Evolutionary conservation across 768 basidiomycete genomes (phyloP).

Genomic region (Suillus occidentalis): DNA sequence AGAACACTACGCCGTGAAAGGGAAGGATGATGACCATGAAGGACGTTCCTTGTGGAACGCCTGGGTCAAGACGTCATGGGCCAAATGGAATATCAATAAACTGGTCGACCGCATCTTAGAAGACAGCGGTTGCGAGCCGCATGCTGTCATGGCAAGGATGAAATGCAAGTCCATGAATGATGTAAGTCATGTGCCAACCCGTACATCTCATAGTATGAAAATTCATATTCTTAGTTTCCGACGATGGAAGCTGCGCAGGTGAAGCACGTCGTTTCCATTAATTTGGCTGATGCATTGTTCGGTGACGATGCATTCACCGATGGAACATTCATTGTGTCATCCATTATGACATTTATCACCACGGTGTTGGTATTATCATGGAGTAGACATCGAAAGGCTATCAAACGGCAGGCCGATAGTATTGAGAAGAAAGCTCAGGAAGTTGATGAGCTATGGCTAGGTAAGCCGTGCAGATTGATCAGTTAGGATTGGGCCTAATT

Average conservation of each 20-base stretch:
- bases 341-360: neutral
- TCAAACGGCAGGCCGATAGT: neutral
- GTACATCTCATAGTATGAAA: neutral
- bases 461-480: neutral
- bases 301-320: neutral
- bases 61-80: neutral
- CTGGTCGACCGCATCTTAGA: neutral
- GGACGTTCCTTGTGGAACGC: neutral
- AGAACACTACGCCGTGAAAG: neutral
- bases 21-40: neutral
- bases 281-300: neutral
- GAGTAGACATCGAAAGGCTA: neutral
- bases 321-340: neutral
- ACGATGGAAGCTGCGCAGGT: neutral
- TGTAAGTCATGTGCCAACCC: neutral
- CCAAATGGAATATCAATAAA: neutral
- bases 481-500: neutral
- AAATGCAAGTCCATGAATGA: neutral
- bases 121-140: neutral
- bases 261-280: neutral
- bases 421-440: neutral
- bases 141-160: neutral
- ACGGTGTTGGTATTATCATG: neutral
- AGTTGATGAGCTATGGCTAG: neutral
- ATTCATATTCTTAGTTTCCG: neutral